A percentile compares a stretch with the other conserved stretches of the same genome.
Conservation (phyloP, 148 eudicot species). For the Salicornia ramosissima region DNA sequence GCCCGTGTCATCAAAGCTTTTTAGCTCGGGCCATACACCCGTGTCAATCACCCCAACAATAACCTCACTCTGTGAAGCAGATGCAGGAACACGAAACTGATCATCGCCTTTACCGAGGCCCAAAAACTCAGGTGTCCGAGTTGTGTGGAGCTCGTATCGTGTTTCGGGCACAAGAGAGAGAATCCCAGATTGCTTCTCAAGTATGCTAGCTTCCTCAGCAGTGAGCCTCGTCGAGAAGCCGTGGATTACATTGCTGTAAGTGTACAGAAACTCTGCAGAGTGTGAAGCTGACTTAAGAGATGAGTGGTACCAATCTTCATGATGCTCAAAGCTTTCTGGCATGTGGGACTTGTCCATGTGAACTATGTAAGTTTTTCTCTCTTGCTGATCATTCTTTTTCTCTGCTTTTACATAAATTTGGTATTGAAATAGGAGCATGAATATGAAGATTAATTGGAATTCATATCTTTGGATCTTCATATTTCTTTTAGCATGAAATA, state of each 20-base stretch:
- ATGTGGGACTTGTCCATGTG: conserved; percentile 72
- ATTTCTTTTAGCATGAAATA: neutral
- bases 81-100: conserved; percentile 27
- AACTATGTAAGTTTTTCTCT: conserved; percentile 63
- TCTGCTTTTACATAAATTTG: conserved; percentile 25
- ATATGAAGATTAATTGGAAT: conserved; percentile 29
- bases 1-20: conserved; percentile 63
- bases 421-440: conserved; percentile 29
- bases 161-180: conserved; percentile 50
- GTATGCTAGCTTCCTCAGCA: conserved; percentile 45
- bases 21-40: conserved; percentile 76
- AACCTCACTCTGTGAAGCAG: conserved; percentile 43
- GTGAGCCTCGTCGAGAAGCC: conserved; percentile 72
- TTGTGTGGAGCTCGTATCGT: conserved; percentile 69
- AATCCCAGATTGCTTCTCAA: conserved; percentile 47
- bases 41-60: conserved; percentile 74
- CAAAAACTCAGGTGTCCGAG: conserved; percentile 71
- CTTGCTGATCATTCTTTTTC: conserved; percentile 7
- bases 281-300: conserved; percentile 48
- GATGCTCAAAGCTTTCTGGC: conserved; percentile 52
- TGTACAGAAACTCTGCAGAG: conserved; percentile 55
- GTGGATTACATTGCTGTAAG: conserved; percentile 55
- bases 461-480: conserved; percentile 38
- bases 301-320: conserved; percentile 62
- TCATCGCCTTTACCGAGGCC: conserved; percentile 45